A percentile compares a stretch with the other conserved stretches of the same genome.
phyloP scores from a whole-genome alignment of 2,329 filamentous ascomycete species.

The Colletotrichum scovillei region DNA sequence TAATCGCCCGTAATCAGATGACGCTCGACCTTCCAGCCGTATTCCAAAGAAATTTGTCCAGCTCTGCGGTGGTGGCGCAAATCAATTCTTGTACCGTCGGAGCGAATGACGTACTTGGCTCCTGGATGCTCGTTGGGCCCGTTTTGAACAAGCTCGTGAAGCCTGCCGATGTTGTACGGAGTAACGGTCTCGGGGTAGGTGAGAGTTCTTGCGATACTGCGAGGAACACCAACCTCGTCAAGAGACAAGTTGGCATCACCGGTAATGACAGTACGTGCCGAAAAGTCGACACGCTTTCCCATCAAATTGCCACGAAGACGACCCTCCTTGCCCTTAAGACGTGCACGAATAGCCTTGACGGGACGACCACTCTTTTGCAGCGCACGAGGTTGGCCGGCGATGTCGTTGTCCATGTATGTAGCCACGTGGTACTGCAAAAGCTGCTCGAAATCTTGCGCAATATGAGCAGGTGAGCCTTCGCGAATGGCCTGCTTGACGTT shows the following conservation, averaged over 20 bases:
- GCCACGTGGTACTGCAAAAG: constrained; percentile 97
- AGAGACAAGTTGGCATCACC: constrained; percentile 96
- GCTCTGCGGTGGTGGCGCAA: constrained; percentile 92
- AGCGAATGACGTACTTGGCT: constrained; percentile 94
- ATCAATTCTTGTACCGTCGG: constrained; percentile 94
- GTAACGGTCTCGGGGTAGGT: constrained; percentile 99
- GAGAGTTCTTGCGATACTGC: constrained; percentile 90
- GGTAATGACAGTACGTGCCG: constrained; percentile 98
- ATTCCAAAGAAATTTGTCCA: constrained; percentile 87
- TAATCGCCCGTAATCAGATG: constrained; percentile 96
- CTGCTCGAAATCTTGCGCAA: constrained; percentile 89
- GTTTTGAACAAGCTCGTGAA: constrained; percentile 90
- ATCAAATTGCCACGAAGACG: constrained; percentile 98
- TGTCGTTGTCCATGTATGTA: constrained; percentile 99
- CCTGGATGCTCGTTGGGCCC: constrained; percentile 96
- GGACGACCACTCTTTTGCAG: constrained; percentile 97
- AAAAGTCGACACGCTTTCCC: constrained; percentile 99
- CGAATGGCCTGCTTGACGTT: constrained; percentile 92
- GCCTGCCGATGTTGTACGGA: constrained; percentile 94
- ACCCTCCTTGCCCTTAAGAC: constrained; percentile 98
- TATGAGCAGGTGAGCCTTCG: constrained; percentile 91
- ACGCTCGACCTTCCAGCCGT: constrained; percentile 98
- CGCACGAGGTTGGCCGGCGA: constrained; percentile 92
- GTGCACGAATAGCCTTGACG: constrained; percentile 95
- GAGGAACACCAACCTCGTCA: constrained; percentile 96